These are phyloP conservation scores for Chalaropsis ovoidea DNA, from an alignment of 2,329 filamentous ascomycete species.

Conservation along the genomic window DNA sequence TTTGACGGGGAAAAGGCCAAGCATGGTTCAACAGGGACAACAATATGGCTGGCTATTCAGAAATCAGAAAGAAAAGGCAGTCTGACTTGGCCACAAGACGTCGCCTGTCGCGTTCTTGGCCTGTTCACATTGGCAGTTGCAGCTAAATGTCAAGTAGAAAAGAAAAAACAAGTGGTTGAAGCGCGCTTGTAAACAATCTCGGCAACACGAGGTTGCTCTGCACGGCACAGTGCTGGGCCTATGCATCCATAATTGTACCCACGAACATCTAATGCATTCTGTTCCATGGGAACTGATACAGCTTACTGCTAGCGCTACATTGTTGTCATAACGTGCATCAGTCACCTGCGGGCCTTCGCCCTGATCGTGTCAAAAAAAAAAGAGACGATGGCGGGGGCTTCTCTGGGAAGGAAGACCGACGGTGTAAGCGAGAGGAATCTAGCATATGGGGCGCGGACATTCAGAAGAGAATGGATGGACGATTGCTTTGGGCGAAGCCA, in stretches of 20 bases:
- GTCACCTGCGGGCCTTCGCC: neutral
- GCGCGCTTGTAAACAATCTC: neutral
- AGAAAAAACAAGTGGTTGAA: neutral
- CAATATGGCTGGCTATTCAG: no score
- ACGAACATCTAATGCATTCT: no score
- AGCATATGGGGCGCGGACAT: no score
- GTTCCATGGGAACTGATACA: no score
- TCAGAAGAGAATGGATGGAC: no score
- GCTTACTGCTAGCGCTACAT: no score
- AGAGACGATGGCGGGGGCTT: neutral
- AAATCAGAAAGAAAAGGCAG: no score
- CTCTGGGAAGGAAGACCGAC: neutral
- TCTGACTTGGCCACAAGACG: neutral
- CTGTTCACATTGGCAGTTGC: neutral
- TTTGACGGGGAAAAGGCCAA: neutral
- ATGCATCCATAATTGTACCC: neutral
- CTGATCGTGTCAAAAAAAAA: neutral
- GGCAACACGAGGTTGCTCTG: neutral
- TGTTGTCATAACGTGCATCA: neutral
- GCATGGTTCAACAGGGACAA: neutral
- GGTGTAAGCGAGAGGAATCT: constrained; percentile 1
- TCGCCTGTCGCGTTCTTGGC: neutral
- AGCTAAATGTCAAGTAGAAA: neutral
- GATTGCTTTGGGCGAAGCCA: no score
- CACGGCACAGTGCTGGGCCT: neutral